Percentiles rank a stretch among this genome's conserved stretches.
Evolutionary conservation across 2,329 filamentous ascomycete species (phyloP).

Genomic region (Hortaea werneckii): DNA sequence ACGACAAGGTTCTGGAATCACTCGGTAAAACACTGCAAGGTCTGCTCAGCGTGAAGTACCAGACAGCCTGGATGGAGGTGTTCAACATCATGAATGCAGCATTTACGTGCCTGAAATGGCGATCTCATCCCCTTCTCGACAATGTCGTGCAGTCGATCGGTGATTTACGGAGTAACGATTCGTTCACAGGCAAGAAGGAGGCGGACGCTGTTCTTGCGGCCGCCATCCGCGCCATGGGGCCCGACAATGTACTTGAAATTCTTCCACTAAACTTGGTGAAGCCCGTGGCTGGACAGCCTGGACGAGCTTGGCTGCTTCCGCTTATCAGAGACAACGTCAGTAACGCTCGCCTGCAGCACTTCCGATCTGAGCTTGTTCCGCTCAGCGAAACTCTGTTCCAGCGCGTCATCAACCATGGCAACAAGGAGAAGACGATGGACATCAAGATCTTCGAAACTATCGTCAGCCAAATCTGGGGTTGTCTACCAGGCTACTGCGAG

Average conservation of each 20-base stretch:
- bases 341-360: constrained; percentile 79
- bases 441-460: constrained; percentile 96
- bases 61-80: constrained; percentile 88
- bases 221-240: constrained; percentile 82
- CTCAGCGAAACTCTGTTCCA: constrained; percentile 87
- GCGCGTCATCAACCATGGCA: constrained; percentile 70
- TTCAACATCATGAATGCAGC: constrained; percentile 81
- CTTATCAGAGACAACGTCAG: constrained; percentile 80
- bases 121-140: constrained; percentile 65
- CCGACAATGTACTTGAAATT: constrained; percentile 69
- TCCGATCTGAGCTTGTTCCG: constrained; percentile 75
- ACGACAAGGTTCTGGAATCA: constrained; percentile 81
- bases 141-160: constrained; percentile 70
- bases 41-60: constrained; percentile 80
- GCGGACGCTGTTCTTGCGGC: constrained; percentile 83
- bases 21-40: constrained; percentile 62
- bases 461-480: constrained; percentile 90
- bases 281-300: constrained; percentile 65
- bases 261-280: constrained; percentile 78
- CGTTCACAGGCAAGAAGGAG: constrained; percentile 89
- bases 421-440: constrained; percentile 83
- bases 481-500: constrained; percentile 89
- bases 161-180: constrained; percentile 75
- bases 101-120: constrained; percentile 81
- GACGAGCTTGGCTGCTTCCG: constrained; percentile 89